Evolutionary conservation across 2,329 filamentous ascomycete genomes (phyloP).

Genomic region (Claviceps pazoutovae): DNA sequence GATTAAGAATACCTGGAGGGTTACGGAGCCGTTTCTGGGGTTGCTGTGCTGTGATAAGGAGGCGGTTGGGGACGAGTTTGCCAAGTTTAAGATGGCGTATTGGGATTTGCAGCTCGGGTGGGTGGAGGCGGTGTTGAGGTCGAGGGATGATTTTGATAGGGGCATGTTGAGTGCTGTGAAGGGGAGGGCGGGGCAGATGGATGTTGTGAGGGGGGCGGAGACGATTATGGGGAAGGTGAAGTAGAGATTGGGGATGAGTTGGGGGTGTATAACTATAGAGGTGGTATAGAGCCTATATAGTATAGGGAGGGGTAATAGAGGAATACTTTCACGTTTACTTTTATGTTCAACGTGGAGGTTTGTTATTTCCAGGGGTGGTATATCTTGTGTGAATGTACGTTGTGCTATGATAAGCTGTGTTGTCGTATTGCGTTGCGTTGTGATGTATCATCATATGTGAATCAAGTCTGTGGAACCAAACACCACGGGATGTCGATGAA

Average conservation of each 20-base stretch:
- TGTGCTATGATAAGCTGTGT: no score
- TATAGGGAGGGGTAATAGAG: no score
- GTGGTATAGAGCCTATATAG: no score
- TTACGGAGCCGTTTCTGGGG: constrained; percentile 69
- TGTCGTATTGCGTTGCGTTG: no score
- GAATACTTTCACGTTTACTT: no score
- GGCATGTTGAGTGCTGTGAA: constrained; percentile 82
- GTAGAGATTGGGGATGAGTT: constrained; percentile 20
- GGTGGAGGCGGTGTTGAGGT: constrained; percentile 82
- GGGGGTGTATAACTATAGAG: no score
- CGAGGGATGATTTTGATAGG: constrained; percentile 86
- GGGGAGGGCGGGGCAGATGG: constrained; percentile 71
- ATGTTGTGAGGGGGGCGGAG: constrained; percentile 66
- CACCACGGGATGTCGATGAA: no score
- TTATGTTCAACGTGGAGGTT: no score
- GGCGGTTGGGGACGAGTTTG: constrained; percentile 63
- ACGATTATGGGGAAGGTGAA: constrained; percentile 94
- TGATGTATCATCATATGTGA: no score
- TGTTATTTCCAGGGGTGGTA: no score
- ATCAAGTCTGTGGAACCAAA: no score
- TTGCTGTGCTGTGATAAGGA: constrained; percentile 67
- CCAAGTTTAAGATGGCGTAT: constrained; percentile 69
- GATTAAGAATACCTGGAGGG: constrained; percentile 87
- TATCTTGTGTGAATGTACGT: no score
- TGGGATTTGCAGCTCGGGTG: constrained; percentile 92